Percentiles rank a stretch among this genome's conserved stretches.
Evolutionary conservation across 2,329 filamentous ascomycete species (phyloP).

Genomic region (Claviceps purpurea): DNA sequence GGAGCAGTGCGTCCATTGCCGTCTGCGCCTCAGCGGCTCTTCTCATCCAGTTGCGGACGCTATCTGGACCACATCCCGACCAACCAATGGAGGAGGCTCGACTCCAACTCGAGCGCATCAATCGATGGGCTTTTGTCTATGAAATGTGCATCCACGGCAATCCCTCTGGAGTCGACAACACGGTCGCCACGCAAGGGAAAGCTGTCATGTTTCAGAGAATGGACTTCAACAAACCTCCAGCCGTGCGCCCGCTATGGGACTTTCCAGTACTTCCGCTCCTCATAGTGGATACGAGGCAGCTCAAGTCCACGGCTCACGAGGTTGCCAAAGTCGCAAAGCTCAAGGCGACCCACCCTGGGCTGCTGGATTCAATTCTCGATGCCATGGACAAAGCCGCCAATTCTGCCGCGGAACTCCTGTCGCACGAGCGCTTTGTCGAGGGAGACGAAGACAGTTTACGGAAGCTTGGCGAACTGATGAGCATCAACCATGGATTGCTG

Average conservation of each 20-base stretch:
- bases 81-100: constrained; percentile 81
- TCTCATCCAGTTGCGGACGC: constrained; percentile 72
- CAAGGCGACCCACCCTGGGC: constrained; percentile 55
- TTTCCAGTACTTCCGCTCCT: constrained; percentile 89
- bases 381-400: constrained; percentile 65
- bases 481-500: constrained; percentile 84
- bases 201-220: constrained; percentile 79
- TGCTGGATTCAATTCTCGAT: constrained; percentile 71
- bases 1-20: constrained; percentile 86
- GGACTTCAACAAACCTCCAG: constrained; percentile 65
- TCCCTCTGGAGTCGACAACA: constrained; percentile 94
- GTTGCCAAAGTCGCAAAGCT: constrained; percentile 74
- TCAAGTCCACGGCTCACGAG: constrained; percentile 73
- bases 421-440: constrained; percentile 53
- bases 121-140: constrained; percentile 92
- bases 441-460: constrained; percentile 50
- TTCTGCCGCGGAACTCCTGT: constrained; percentile 40
- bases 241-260: constrained; percentile 62
- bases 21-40: constrained; percentile 80
- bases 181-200: constrained; percentile 84
- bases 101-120: constrained; percentile 85
- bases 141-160: constrained; percentile 98
- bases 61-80: constrained; percentile 83
- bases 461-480: constrained; percentile 75
- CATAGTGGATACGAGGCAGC: constrained; percentile 76